Conservation (phyloP, 129 eudicot species). For the Tagetes patula region DNA sequence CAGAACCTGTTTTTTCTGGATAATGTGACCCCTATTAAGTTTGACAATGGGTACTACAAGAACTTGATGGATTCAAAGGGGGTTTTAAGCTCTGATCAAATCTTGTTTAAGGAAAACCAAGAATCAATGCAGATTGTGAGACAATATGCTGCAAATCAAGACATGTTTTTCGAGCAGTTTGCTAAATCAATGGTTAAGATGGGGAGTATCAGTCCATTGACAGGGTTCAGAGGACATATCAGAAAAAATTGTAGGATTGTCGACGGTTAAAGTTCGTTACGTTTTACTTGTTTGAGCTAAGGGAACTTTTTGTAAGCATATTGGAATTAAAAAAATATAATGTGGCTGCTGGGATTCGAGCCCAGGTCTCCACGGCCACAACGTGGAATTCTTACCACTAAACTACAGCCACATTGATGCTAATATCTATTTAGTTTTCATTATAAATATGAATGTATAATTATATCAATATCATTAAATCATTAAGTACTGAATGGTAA, state of each 20-base stretch:
- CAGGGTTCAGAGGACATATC: constrained; percentile 46
- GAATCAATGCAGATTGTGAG: constrained; percentile 36
- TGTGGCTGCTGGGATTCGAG: constrained; percentile 99
- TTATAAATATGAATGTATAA: too few relatives aligned
- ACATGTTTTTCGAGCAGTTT: constrained; percentile 40
- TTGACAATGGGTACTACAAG: constrained; percentile 73
- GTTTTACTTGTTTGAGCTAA: not conserved
- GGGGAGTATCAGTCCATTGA: constrained; percentile 49
- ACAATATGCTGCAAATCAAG: constrained; percentile 34
- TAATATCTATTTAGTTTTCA: too few relatives aligned
- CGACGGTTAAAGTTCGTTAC: constrained; percentile 3
- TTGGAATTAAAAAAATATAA: not conserved
- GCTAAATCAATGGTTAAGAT: constrained; percentile 52
- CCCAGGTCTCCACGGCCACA: constrained; percentile 99
- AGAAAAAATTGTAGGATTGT: constrained; percentile 43
- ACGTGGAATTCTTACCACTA: constrained; percentile 99
- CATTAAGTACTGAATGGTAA: too few relatives aligned
- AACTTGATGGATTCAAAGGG: constrained; percentile 68
- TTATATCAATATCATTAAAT: not conserved
- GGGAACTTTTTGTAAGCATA: not conserved
- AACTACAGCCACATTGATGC: constrained; percentile 84
- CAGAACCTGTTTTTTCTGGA: constrained; percentile 66
- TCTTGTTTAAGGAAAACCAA: constrained; percentile 31
- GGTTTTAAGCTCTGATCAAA: constrained; percentile 41
- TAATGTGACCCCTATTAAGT: constrained; percentile 48